Conservation (phyloP, 2,329 filamentous ascomycete species). For the Mollisiaceae sp. region DNA sequence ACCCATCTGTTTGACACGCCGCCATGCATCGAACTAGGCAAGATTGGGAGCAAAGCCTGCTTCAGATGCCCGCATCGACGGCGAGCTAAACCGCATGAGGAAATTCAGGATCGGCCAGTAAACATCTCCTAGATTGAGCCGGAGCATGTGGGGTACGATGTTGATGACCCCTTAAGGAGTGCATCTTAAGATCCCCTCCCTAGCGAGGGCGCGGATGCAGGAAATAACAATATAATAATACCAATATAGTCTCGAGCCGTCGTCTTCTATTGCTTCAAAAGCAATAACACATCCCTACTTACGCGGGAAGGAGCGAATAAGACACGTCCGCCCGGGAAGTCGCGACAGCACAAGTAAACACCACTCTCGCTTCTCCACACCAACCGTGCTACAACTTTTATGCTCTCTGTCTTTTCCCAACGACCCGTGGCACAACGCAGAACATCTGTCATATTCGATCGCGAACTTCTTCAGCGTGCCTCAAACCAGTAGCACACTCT, state of each 20-base stretch:
- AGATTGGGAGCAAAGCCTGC: neutral
- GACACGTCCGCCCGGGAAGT: conserved; percentile 21
- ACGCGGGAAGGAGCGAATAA: conserved; percentile 14
- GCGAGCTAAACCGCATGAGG: conserved; percentile 9
- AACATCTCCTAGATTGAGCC: conserved; percentile 11
- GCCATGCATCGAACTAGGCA: conserved; percentile 13
- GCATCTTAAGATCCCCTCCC: conserved; percentile 19
- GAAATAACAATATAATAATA: neutral
- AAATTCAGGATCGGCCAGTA: conserved; percentile 19
- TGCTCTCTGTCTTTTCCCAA: conserved; percentile 14
- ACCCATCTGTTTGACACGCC: conserved; percentile 2
- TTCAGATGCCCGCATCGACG: neutral
- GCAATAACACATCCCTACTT: conserved; percentile 14
- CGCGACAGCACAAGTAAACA: conserved; percentile 22
- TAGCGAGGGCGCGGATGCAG: neutral
- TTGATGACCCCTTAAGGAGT: conserved; percentile 26
- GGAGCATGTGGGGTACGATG: conserved; percentile 5
- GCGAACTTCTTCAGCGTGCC: conserved; percentile 5
- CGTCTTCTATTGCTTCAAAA: conserved; percentile 14
- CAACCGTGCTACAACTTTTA: conserved; percentile 8
- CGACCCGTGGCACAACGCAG: neutral
- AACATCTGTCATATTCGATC: conserved; percentile 14
- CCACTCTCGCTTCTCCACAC: conserved; percentile 24
- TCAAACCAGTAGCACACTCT: neutral
- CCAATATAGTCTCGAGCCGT: neutral